phyloP scores from a whole-genome alignment of 371 early-diverging fungal genomes.

The Mortierella sp. region DNA sequence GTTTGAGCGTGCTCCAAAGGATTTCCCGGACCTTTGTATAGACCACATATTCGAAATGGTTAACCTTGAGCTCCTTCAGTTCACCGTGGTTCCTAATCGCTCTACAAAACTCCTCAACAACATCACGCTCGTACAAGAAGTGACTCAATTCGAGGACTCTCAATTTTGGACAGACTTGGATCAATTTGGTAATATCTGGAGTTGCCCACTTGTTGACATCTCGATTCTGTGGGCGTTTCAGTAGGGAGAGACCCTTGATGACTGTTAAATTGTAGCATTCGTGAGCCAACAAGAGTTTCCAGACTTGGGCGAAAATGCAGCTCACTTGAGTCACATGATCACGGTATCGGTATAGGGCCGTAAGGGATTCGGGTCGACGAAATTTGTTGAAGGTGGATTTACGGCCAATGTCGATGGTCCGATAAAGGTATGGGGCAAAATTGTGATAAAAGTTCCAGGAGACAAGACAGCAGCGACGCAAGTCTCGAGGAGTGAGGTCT shows the following conservation, averaged over 20 bases:
- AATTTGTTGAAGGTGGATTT: conserved; percentile 19
- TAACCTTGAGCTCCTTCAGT: conserved; percentile 10
- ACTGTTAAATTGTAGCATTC: conserved; percentile 6
- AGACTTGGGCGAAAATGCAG: conserved; percentile 15
- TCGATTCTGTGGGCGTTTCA: background rate
- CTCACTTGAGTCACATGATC: background rate
- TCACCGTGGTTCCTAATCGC: conserved; percentile 2
- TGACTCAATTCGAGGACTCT: background rate
- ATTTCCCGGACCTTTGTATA: too few relatives aligned
- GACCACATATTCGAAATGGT: background rate
- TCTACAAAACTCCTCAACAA: background rate
- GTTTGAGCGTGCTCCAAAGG: too few relatives aligned
- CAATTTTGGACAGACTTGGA: background rate
- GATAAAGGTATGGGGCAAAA: conserved; percentile 14
- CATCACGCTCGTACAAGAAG: background rate
- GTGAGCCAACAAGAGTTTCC: conserved; percentile 8
- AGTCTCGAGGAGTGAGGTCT: conserved; percentile 8
- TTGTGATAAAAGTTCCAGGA: conserved; percentile 11
- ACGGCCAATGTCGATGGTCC: conserved; percentile 8
- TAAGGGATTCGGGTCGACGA: conserved; percentile 1
- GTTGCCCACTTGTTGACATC: conserved; percentile 4
- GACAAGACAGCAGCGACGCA: conserved; percentile 21
- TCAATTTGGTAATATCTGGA: background rate
- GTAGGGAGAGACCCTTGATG: background rate
- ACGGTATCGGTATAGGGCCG: conserved; percentile 9